These are phyloP conservation scores for Singerocomus rubriflavus DNA, from an alignment of 1,284 basidiomycete species.

Conservation along the genomic window DNA sequence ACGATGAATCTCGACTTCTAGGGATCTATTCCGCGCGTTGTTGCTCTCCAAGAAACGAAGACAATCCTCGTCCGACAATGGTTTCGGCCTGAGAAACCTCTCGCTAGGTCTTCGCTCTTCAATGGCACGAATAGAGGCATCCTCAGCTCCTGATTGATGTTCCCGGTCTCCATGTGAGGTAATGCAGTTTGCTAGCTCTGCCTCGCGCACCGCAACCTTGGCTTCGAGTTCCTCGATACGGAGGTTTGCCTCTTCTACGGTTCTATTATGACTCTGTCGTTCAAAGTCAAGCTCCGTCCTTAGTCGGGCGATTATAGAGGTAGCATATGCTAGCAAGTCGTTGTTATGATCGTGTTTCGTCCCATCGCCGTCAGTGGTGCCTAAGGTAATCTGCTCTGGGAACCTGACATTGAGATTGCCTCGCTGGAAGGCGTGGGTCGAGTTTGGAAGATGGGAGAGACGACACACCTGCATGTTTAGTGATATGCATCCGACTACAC, in stretches of 20 bases:
- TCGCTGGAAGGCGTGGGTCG: conserved; percentile 18
- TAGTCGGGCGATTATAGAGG: conserved; percentile 43
- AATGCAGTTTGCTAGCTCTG: conserved; percentile 45
- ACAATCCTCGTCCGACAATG: conserved; percentile 38
- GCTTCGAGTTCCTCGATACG: conserved; percentile 49
- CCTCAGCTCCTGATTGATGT: background rate
- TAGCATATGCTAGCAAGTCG: conserved; percentile 37
- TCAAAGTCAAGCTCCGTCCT: conserved; percentile 45
- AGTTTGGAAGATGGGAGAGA: conserved; percentile 19
- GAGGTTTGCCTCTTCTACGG: conserved; percentile 39
- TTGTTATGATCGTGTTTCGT: conserved; percentile 1
- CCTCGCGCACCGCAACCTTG: conserved; percentile 53
- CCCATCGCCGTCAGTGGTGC: background rate
- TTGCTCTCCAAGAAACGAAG: conserved; percentile 40
- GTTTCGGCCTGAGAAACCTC: conserved; percentile 14
- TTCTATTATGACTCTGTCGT: conserved; percentile 40
- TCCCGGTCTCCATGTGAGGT: conserved; percentile 4
- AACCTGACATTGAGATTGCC: conserved; percentile 20
- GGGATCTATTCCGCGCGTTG: conserved; percentile 39
- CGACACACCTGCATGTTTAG: conserved; percentile 42
- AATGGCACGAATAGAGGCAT: background rate
- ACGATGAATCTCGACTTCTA: conserved; percentile 46
- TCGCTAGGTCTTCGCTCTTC: background rate
- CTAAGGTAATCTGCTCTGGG: conserved; percentile 16
- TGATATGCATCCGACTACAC: conserved; percentile 44